Percentiles rank a stretch among this genome's conserved stretches.
These are phyloP conservation scores for Flaveria brownii DNA, from an alignment of 129 eudicot species.

Conservation along the genomic window DNA sequence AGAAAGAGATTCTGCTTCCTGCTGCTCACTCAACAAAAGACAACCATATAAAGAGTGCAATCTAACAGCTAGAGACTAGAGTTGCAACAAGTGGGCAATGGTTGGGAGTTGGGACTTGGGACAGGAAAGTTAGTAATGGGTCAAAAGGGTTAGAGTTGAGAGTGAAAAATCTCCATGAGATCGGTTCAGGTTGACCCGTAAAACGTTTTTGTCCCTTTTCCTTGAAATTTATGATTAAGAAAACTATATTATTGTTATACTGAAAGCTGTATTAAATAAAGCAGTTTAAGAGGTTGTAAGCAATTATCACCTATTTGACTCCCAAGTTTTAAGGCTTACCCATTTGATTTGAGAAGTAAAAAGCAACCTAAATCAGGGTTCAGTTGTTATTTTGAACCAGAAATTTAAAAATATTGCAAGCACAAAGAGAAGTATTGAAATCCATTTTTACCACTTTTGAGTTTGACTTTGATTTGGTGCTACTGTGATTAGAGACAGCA, in stretches of 20 bases:
- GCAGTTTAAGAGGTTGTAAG: not conserved
- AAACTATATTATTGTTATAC: not conserved
- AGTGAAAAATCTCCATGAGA: not conserved
- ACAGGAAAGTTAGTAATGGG: not conserved
- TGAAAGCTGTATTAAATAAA: not conserved
- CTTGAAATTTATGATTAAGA: not conserved
- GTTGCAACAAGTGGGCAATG: not conserved
- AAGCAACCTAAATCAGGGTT: not conserved
- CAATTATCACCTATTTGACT: not conserved
- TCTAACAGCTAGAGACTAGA: not conserved
- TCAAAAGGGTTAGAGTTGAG: not conserved
- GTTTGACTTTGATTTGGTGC: conserved; percentile 51
- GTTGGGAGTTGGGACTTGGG: too few species aligned
- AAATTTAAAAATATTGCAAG: not conserved
- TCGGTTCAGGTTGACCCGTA: not conserved
- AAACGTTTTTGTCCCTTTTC: not conserved
- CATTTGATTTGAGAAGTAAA: not conserved
- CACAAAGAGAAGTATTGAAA: not conserved
- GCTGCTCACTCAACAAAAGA: not conserved
- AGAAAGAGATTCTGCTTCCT: not conserved
- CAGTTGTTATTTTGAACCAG: not conserved
- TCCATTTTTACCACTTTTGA: conserved; percentile 3
- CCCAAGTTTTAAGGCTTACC: not conserved
- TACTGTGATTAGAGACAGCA: conserved; percentile 4
- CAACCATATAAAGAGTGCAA: not conserved